Percentiles rank a stretch among this genome's conserved stretches.
Evolutionary conservation across 371 early-diverging fungal genomes (phyloP).

Genomic region (Mortierella polycephala): DNA sequence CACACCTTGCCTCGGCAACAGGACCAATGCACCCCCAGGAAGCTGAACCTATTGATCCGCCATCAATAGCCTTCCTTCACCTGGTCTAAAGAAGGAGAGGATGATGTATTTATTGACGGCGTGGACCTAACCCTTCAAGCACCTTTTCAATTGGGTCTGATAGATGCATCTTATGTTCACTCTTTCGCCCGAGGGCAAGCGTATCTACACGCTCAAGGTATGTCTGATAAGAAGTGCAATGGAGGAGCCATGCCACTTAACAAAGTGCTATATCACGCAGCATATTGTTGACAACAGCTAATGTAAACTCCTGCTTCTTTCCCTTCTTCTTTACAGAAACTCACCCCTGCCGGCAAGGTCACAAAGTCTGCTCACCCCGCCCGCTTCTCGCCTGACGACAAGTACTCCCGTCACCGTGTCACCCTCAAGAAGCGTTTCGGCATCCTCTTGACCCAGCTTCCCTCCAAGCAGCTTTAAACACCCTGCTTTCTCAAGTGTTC

Average conservation of each 20-base stretch:
- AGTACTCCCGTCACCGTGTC: constrained; percentile 97
- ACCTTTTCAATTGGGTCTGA: neutral
- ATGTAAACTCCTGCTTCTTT: neutral
- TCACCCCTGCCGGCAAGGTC: constrained; percentile 77
- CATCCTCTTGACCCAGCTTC: constrained; percentile 85
- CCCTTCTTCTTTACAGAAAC: constrained; percentile 70
- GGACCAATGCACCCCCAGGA: too few relatives aligned
- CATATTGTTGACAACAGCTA: neutral
- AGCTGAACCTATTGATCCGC: too few relatives aligned
- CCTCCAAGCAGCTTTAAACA: constrained; percentile 52
- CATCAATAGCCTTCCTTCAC: too few relatives aligned
- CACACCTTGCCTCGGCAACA: too few relatives aligned
- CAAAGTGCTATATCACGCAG: too few relatives aligned
- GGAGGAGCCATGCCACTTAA: too few relatives aligned
- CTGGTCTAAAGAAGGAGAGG: too few relatives aligned
- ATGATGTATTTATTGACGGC: too few relatives aligned
- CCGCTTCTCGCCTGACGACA: constrained; percentile 98
- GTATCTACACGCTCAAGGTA: constrained; percentile 98
- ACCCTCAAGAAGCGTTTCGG: constrained; percentile 97
- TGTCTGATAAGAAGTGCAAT: neutral
- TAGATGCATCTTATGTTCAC: constrained; percentile 97
- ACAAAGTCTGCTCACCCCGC: constrained; percentile 98
- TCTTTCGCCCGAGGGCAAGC: constrained; percentile 82
- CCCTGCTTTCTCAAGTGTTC: neutral
- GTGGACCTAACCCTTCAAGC: neutral